phyloP scores from a whole-genome alignment of 2,329 filamentous ascomycete genomes.

The Penicillium verrucosum region DNA sequence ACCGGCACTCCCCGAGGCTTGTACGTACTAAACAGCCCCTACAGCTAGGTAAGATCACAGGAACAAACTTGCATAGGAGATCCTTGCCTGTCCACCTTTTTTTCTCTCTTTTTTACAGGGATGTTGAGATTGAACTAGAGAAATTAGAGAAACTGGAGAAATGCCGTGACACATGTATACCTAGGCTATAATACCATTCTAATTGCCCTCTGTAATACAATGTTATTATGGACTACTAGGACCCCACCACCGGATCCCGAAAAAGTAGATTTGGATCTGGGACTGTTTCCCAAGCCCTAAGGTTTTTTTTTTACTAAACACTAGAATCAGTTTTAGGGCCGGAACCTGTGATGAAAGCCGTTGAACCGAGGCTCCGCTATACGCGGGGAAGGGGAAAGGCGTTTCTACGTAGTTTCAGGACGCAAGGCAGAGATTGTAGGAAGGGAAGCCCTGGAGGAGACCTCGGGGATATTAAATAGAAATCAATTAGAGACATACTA shows the following conservation, averaged over 20 bases:
- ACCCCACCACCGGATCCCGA: slow-evolving; percentile 4
- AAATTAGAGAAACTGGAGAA: background rate
- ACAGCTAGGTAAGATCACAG: background rate
- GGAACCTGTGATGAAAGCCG: slow-evolving; percentile 7
- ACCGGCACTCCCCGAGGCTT: slow-evolving; percentile 7
- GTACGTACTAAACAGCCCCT: background rate
- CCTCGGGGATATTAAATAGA: background rate
- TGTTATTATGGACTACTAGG: slow-evolving; percentile 6
- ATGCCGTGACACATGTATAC: background rate
- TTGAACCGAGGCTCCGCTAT: slow-evolving; percentile 13
- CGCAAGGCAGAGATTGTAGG: slow-evolving; percentile 1
- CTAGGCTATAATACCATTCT: background rate
- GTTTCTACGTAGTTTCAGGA: slow-evolving; percentile 3
- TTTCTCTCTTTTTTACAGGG: background rate
- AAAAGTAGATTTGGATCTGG: slow-evolving; percentile 5
- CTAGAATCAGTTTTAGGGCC: background rate
- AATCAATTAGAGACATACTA: background rate
- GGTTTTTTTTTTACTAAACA: background rate
- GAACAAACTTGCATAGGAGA: slow-evolving; percentile 2
- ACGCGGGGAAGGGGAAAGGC: slow-evolving; percentile 6
- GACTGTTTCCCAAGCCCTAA: slow-evolving; percentile 6
- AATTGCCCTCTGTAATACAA: slow-evolving; percentile 2
- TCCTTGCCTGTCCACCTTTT: background rate
- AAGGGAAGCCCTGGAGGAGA: no score
- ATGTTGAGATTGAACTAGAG: background rate